These are phyloP conservation scores for Scedosporium dehoogii DNA, from an alignment of 2,329 filamentous ascomycete genomes.

Conservation along the genomic window DNA sequence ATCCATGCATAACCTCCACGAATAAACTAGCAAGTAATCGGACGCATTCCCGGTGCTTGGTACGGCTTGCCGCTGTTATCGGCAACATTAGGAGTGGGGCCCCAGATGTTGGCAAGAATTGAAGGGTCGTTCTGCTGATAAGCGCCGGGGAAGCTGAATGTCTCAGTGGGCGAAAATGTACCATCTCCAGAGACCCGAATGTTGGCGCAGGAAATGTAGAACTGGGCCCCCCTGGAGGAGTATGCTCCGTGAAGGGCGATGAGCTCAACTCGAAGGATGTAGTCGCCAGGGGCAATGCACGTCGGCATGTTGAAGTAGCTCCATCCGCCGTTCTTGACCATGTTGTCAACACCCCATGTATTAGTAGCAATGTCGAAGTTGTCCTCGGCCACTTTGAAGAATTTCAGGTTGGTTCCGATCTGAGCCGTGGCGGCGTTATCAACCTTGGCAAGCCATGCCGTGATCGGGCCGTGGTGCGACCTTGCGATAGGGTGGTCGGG, in stretches of 20 bases:
- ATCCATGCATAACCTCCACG: neutral
- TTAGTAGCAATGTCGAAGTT: constrained; percentile 30
- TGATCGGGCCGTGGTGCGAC: constrained; percentile 44
- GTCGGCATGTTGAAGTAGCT: constrained; percentile 37
- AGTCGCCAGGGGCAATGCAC: constrained; percentile 42
- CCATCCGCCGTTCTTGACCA: constrained; percentile 33
- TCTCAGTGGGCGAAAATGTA: constrained; percentile 30
- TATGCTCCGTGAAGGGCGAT: constrained; percentile 36
- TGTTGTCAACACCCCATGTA: constrained; percentile 39
- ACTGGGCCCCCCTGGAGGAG: constrained; percentile 35
- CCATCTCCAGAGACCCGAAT: constrained; percentile 43
- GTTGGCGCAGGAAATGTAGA: constrained; percentile 47
- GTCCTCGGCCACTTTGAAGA: constrained; percentile 48
- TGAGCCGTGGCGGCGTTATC: constrained; percentile 34
- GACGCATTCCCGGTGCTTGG: constrained; percentile 1
- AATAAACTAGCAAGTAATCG: constrained; percentile 1
- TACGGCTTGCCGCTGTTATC: constrained; percentile 32
- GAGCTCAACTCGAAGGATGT: constrained; percentile 44
- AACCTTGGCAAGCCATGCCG: constrained; percentile 44
- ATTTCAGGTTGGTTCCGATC: constrained; percentile 24
- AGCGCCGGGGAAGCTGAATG: constrained; percentile 34
- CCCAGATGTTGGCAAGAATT: constrained; percentile 38
- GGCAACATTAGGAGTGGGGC: constrained; percentile 23
- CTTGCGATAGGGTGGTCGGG: constrained; percentile 42
- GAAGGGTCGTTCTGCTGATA: constrained; percentile 33